Conservation (phyloP, 1,284 basidiomycete species). For the Ceraceosorus bombacis region DNA sequence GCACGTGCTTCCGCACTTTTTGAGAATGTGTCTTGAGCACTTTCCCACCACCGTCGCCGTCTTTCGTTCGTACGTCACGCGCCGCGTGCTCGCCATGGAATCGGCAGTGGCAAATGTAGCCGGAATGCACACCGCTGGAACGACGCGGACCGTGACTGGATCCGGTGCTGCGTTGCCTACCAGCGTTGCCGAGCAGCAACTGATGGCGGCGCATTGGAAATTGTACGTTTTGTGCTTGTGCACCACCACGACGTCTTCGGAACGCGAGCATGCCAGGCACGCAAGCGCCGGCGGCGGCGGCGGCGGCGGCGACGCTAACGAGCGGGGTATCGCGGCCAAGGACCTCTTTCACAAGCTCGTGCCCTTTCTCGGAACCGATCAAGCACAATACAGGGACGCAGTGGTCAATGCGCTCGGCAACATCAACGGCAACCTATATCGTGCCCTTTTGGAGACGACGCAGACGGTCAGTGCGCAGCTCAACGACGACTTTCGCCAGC, state of each 20-base stretch:
- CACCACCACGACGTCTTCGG: slow-evolving; percentile 56
- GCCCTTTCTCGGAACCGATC: slow-evolving; percentile 78
- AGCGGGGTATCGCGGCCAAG: slow-evolving; percentile 67
- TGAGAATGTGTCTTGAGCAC: slow-evolving; percentile 45
- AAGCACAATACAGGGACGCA: slow-evolving; percentile 71
- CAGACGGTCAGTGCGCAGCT: slow-evolving; percentile 71
- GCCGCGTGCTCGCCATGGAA: slow-evolving; percentile 50
- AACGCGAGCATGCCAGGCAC: slow-evolving; percentile 54
- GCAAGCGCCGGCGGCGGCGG: slow-evolving; percentile 63
- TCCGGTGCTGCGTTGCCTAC: slow-evolving; percentile 10
- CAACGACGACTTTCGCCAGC: slow-evolving; percentile 62
- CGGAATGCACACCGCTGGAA: slow-evolving; percentile 36
- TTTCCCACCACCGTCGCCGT: slow-evolving; percentile 49
- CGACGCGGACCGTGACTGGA: slow-evolving; percentile 16
- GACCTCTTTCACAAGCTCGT: slow-evolving; percentile 72
- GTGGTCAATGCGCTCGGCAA: slow-evolving; percentile 81
- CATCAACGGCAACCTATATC: slow-evolving; percentile 68
- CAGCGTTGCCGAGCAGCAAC: slow-evolving; percentile 56
- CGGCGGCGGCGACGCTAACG: slow-evolving; percentile 49
- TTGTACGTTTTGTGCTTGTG: slow-evolving; percentile 76
- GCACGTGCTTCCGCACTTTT: slow-evolving; percentile 49
- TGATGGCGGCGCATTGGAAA: slow-evolving; percentile 75
- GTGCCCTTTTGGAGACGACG: slow-evolving; percentile 74
- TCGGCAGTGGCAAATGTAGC: slow-evolving; percentile 48
- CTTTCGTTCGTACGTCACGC: slow-evolving; percentile 48